Evolutionary conservation across 2,329 filamentous ascomycete species (phyloP).

Genomic region (Lachnellula subtilissima): DNA sequence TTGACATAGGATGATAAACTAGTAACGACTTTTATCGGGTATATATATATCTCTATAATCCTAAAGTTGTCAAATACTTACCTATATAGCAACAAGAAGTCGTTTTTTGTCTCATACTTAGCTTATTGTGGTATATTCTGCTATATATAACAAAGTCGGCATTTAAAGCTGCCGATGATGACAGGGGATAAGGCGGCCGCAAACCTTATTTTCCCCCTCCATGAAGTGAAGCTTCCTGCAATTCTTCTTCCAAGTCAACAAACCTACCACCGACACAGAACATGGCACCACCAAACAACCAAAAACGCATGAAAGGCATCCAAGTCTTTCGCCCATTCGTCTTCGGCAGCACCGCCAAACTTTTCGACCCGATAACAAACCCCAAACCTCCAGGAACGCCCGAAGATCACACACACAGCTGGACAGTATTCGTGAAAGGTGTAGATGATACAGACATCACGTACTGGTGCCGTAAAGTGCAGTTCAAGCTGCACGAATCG

Average conservation of each 20-base stretch:
- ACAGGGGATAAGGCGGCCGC: background rate
- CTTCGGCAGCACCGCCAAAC: conserved; percentile 74
- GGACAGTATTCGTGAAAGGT: conserved; percentile 90
- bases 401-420: conserved; percentile 91
- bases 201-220: background rate
- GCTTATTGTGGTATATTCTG: too few species aligned
- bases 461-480: conserved; percentile 93
- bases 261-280: conserved; percentile 3
- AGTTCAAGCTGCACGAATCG: conserved; percentile 97
- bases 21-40: too few species aligned
- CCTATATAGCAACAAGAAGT: too few species aligned
- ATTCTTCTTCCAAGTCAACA: background rate
- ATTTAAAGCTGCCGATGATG: background rate
- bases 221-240: background rate
- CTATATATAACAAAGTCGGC: background rate
- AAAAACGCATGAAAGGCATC: conserved; percentile 61
- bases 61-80: too few species aligned
- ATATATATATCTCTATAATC: too few species aligned
- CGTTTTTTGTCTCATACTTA: background rate
- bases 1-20: too few species aligned
- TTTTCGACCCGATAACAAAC: conserved; percentile 71
- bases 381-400: conserved; percentile 73
- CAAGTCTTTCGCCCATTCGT: conserved; percentile 63
- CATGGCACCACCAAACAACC: conserved; percentile 55
- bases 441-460: conserved; percentile 86